A percentile compares a stretch with the other conserved stretches of the same genome.
phyloP scores from a whole-genome alignment of 352 stramenopile genomes.

The Phytophthora nicotianae region DNA sequence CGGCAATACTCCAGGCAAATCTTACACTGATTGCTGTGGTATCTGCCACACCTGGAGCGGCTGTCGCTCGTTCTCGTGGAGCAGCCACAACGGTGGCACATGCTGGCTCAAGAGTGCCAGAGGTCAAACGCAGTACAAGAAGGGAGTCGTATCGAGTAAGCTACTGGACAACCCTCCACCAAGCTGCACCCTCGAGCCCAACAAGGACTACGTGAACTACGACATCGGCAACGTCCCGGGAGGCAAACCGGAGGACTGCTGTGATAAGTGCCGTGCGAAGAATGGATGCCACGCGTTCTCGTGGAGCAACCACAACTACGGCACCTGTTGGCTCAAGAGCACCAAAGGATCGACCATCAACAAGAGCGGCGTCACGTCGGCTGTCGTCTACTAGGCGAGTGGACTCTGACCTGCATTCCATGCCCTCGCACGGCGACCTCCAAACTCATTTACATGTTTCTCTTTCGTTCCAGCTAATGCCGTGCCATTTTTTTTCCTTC shows the following conservation, averaged over 20 bases:
- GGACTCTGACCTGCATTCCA: not conserved
- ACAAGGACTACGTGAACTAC: conserved; percentile 36
- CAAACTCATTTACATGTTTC: not conserved
- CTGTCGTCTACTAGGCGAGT: conserved; percentile 24
- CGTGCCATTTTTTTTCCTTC: conserved; percentile 9
- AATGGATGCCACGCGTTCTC: conserved; percentile 34
- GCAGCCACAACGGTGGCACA: conserved; percentile 42
- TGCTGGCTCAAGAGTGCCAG: conserved; percentile 47
- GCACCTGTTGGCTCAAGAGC: conserved; percentile 36
- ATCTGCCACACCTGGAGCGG: conserved; percentile 42
- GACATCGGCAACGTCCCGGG: conserved; percentile 34
- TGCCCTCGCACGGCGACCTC: conserved; percentile 11
- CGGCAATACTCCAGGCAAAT: conserved; percentile 13
- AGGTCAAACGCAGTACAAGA: conserved; percentile 15
- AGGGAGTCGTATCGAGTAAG: conserved; percentile 31
- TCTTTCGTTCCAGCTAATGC: not conserved
- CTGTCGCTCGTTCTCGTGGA: conserved; percentile 43
- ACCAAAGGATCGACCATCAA: conserved; percentile 20
- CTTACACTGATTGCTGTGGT: conserved; percentile 29
- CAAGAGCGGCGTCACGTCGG: conserved; percentile 36
- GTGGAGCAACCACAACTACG: conserved; percentile 29
- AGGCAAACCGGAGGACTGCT: conserved; percentile 30
- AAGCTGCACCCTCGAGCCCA: conserved; percentile 25
- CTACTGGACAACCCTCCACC: conserved; percentile 23
- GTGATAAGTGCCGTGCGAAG: conserved; percentile 25